Evolutionary conservation across 2,329 filamentous ascomycete genomes (phyloP).

Genomic region (Colletotrichum sp.): DNA sequence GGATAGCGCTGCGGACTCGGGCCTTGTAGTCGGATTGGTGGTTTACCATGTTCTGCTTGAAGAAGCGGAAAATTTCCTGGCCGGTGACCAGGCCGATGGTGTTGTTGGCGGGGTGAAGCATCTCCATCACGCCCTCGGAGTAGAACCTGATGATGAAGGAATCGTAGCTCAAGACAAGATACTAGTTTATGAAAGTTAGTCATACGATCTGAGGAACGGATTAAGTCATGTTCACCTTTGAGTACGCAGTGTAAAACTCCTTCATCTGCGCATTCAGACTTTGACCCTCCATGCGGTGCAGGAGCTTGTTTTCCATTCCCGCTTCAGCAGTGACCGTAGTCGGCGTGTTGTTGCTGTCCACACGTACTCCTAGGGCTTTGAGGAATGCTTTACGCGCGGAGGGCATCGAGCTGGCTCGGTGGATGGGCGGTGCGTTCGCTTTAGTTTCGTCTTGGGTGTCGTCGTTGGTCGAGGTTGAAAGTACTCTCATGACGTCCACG

Average conservation of each 20-base stretch:
- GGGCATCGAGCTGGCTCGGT: background rate
- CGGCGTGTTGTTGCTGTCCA: background rate
- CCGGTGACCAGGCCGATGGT: constrained; percentile 25
- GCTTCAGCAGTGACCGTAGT: background rate
- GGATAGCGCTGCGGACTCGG: constrained; percentile 22
- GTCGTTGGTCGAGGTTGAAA: constrained; percentile 26
- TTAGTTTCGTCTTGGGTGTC: background rate
- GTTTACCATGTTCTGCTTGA: constrained; percentile 28
- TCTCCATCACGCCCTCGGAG: constrained; percentile 26
- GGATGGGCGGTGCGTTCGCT: background rate
- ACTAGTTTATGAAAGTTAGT: background rate
- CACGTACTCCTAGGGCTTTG: background rate
- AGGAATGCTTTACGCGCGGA: constrained; percentile 11
- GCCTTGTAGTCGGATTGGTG: constrained; percentile 26
- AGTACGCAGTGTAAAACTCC: constrained; percentile 32
- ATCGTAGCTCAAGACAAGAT: constrained; percentile 27
- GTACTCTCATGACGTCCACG: constrained; percentile 50
- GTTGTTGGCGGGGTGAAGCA: constrained; percentile 27
- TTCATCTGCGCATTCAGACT: constrained; percentile 28
- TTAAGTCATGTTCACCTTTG: no score
- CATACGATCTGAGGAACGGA: no score
- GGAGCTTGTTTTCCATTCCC: constrained; percentile 28
- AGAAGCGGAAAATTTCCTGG: constrained; percentile 29
- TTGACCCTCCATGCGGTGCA: constrained; percentile 29
- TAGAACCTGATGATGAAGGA: constrained; percentile 28